phyloP scores from a whole-genome alignment of 306 rosid species.

The Quercus ilex region DNA sequence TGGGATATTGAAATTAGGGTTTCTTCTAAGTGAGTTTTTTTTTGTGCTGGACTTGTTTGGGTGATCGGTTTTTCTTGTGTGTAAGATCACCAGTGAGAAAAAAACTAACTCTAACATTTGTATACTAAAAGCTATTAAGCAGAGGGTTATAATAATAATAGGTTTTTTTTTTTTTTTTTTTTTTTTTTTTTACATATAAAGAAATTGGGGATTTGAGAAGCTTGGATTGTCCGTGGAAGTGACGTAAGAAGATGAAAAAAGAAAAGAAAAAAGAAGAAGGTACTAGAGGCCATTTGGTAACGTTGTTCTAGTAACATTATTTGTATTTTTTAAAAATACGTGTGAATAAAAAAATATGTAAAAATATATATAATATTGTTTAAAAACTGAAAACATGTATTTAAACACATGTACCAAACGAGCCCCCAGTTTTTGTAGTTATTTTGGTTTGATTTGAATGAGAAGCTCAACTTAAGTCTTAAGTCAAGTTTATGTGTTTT shows the following conservation, averaged over 20 bases:
- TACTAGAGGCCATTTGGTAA: no score
- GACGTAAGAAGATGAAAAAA: not conserved
- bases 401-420: no score
- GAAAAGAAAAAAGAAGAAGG: accelerated
- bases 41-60: not conserved
- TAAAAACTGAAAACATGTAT: no score
- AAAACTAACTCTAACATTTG: not conserved
- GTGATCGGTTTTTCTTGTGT: slow-evolving; percentile 5
- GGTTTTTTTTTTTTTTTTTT: no score
- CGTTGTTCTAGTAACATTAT: no score
- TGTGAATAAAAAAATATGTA: no score
- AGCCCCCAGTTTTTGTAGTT: no score
- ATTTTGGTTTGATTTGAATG: no score
- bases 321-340: no score
- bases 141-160: not conserved
- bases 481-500: no score
- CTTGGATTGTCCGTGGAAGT: not conserved
- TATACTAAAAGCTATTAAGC: not conserved
- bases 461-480: no score
- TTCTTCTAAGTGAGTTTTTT: not conserved
- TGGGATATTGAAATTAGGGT: not conserved
- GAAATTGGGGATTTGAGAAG: not conserved
- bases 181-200: not conserved
- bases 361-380: no score
- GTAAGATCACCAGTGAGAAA: slow-evolving; percentile 1